Evolutionary conservation across 2,329 filamentous ascomycete species (phyloP).

Genomic region (Chrysoporthe puriensis): DNA sequence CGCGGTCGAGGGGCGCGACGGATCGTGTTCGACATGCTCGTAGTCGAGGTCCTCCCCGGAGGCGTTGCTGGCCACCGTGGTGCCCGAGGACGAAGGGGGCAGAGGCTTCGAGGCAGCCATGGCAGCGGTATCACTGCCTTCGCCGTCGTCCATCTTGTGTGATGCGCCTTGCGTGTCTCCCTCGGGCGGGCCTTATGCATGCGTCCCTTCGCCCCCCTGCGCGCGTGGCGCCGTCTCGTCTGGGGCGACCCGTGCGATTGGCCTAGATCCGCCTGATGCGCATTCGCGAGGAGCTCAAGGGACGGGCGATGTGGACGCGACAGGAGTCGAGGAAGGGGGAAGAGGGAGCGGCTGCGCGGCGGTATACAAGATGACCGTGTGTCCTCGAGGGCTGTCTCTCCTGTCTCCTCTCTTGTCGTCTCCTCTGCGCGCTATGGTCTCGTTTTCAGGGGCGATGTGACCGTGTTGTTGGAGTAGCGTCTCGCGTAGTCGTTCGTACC

Average conservation of each 20-base stretch:
- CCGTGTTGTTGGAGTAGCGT: not conserved
- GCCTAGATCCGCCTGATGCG: not conserved
- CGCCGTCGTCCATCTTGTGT: constrained; percentile 19
- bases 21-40: constrained; percentile 6
- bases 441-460: not conserved
- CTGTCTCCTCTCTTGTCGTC: not conserved
- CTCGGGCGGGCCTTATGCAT: not conserved
- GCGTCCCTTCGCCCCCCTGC: not conserved
- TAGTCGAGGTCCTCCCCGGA: constrained; percentile 8
- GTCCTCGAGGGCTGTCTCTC: not conserved
- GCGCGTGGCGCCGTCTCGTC: constrained; percentile 15
- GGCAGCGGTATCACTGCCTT: constrained; percentile 16
- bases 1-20: constrained; percentile 25
- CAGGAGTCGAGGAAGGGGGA: not conserved
- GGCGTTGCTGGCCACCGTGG: constrained; percentile 16
- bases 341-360: not conserved
- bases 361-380: not conserved
- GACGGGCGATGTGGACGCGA: not conserved
- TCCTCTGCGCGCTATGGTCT: not conserved
- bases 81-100: constrained; percentile 23
- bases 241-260: not conserved
- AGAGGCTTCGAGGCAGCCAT: constrained; percentile 23
- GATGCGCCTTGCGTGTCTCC: not conserved
- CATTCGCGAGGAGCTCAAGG: not conserved
- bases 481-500: not conserved